Percentiles rank a stretch among this genome's conserved stretches.
Evolutionary conservation across 169 alveolate species (phyloP).

Genomic region (Eimeria nieschulzi): DNA sequence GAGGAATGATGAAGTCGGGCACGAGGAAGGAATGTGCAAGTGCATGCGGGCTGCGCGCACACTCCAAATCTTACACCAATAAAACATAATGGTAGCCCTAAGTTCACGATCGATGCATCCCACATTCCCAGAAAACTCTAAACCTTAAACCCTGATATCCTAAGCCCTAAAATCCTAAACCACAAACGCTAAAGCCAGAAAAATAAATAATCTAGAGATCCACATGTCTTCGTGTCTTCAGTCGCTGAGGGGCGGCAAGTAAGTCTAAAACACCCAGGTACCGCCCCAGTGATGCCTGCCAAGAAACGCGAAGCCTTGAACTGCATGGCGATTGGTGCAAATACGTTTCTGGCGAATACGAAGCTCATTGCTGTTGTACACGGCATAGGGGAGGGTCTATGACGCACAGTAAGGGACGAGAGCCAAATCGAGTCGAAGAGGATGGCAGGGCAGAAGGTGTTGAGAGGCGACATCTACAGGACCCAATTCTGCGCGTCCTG

Average conservation of each 20-base stretch:
- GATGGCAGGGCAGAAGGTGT: slow-evolving; percentile 68
- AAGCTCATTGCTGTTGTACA: neutral
- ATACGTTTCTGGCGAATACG: too few species aligned
- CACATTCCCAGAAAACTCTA: neutral
- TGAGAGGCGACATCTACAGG: slow-evolving; percentile 11
- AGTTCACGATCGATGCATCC: too few species aligned
- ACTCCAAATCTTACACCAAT: neutral
- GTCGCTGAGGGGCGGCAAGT: too few species aligned
- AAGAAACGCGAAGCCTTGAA: neutral
- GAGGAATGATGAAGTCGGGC: slow-evolving; percentile 53
- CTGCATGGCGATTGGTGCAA: neutral
- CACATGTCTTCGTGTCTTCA: too few species aligned
- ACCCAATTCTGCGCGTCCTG: neutral
- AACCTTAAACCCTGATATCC: neutral
- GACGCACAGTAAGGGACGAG: slow-evolving; percentile 60
- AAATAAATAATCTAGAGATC: too few species aligned
- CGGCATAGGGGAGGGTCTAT: neutral
- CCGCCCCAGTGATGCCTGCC: neutral
- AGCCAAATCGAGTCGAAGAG: slow-evolving; percentile 63
- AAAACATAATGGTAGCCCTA: too few species aligned
- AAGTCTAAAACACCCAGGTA: too few species aligned
- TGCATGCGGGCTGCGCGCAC: slow-evolving; percentile 52
- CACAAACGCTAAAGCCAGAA: neutral
- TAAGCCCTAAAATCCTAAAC: neutral
- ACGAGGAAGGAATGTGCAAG: slow-evolving; percentile 61